Base-by-base conservation (phyloP, 495 filamentous ascomycete species). In the Beverwykella pulmonaria region DNA sequence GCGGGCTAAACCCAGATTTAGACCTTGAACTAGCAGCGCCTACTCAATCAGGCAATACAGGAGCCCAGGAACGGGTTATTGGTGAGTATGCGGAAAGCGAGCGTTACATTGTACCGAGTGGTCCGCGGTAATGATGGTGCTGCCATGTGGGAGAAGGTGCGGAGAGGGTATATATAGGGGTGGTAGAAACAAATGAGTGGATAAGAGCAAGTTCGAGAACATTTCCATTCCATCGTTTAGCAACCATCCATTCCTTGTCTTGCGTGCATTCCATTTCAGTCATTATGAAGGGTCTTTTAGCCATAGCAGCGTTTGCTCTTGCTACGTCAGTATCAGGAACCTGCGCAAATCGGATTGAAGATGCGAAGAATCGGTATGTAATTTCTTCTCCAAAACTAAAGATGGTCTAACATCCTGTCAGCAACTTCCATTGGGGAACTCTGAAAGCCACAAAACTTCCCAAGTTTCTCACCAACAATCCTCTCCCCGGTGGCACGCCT, bases 401-500 rank as follows among this genome's bases (percentile, higher is more conserved):
- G 7, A 15, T 29, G 14, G 20, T 47, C 10, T 59, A n/a, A 15
- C 20, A 44, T n/a, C 48, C 10, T 12, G 17, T 7, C 32, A 59
- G 56, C 1, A 59, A 29, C 10, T 59, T 59, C 41, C 39, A 34
- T 3, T 59, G 39, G 22, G 56, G 56, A 14, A 59, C 36, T 41
- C n/a, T 59, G 17, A 59, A 47, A 22, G 56, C 56, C 20, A 26
- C 34, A 22, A 59, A 46, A 17, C 56, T 59, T 32, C 56, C 56
- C 39, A 59, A 59, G 25, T 59, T 59, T 19, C 49, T 69, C 15
- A 57, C 53, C 15, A 63, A 72, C 58, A 72, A 72, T 39, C 70
- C 70, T 10, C 25, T 72, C 22, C 70, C 70, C 6, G 50, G 69
- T 15, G 70, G 70, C 39, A 50, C 48, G n/a, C 70, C 70, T 22